A percentile compares a stretch with the other conserved stretches of the same genome.
Evolutionary conservation across 2,329 filamentous ascomycete genomes (phyloP).

Genomic region (Neoarthrinium moseri): DNA sequence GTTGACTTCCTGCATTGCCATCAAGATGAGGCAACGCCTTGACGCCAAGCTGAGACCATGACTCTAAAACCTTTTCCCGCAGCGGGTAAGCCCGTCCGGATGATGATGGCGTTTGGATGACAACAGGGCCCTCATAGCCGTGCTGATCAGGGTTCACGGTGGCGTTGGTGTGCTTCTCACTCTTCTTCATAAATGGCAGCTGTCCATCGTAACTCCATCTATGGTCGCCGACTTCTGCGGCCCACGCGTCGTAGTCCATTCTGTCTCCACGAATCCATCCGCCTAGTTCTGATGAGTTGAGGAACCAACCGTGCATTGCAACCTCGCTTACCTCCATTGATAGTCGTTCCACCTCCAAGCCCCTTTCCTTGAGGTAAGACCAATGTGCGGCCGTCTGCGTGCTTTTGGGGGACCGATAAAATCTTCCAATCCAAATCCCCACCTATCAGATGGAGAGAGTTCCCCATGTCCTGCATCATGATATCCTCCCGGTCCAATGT

Average conservation of each 20-base stretch:
- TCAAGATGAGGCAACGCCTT: not conserved
- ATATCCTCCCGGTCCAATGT: too few relatives aligned
- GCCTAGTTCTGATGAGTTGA: too few relatives aligned
- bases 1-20: constrained; percentile 17
- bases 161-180: not conserved
- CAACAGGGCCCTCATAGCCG: not conserved
- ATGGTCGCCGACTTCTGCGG: not conserved
- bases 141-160: not conserved
- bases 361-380: too few relatives aligned
- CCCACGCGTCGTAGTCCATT: not conserved
- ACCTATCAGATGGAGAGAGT: too few relatives aligned
- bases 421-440: too few relatives aligned
- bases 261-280: not conserved
- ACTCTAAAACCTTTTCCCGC: not conserved
- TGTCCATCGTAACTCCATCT: not conserved
- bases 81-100: not conserved
- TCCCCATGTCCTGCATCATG: too few relatives aligned
- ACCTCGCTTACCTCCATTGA: too few relatives aligned
- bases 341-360: too few relatives aligned
- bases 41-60: not conserved
- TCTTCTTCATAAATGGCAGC: not conserved
- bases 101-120: not conserved
- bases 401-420: too few relatives aligned
- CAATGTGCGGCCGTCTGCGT: too few relatives aligned
- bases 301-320: too few relatives aligned